Conservation (phyloP, 306 rosid genomes). For the Cajanus cajan region DNA sequence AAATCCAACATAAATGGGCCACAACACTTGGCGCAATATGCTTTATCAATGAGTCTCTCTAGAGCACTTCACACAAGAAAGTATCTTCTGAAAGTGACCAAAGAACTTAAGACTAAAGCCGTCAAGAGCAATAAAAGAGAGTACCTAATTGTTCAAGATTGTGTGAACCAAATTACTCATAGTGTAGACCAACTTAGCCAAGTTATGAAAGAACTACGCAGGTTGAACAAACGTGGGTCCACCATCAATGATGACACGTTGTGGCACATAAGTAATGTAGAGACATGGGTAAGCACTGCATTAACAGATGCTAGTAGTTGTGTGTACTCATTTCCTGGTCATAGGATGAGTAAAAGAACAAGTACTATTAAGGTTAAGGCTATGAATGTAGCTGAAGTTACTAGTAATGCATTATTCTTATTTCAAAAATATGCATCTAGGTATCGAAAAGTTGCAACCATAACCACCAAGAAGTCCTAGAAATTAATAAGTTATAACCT, state of each 20-base stretch:
- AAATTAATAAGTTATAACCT: background rate
- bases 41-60: conserved; percentile 53
- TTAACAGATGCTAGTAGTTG: too few species aligned
- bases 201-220: conserved; percentile 44
- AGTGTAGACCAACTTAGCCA: conserved; percentile 56
- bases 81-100: conserved; percentile 37
- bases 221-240: background rate
- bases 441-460: too few species aligned
- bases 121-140: conserved; percentile 24
- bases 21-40: conserved; percentile 44
- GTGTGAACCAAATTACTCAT: conserved; percentile 50
- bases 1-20: conserved; percentile 36
- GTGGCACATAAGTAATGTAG: conserved; percentile 73
- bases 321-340: too few species aligned
- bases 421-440: too few species aligned
- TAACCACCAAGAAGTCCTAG: too few species aligned
- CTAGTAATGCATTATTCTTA: too few species aligned
- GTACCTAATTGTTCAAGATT: conserved; percentile 45
- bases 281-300: conserved; percentile 58
- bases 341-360: too few species aligned
- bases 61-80: conserved; percentile 43
- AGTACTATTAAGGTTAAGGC: too few species aligned
- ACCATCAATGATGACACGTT: conserved; percentile 29
- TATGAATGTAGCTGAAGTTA: too few species aligned
- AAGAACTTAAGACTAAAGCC: conserved; percentile 31